Evolutionary conservation across 495 filamentous ascomycete genomes (phyloP).

Genomic region (Daldinia loculata): DNA sequence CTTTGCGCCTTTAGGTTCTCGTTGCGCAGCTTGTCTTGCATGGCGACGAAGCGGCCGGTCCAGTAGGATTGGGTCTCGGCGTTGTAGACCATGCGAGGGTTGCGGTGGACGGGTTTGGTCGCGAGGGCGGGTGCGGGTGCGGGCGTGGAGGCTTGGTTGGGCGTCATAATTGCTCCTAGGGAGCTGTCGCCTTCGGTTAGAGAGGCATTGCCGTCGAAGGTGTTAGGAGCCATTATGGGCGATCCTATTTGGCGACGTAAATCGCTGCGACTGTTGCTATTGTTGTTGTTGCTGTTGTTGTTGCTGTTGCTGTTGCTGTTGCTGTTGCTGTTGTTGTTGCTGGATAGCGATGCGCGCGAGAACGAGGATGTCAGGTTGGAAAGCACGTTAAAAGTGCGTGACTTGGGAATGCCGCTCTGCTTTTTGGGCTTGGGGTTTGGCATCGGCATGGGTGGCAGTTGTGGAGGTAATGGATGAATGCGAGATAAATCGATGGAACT

Average conservation of each 20-base stretch:
- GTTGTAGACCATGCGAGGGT: conserved; percentile 38
- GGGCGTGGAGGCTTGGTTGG: neutral
- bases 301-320: conserved; percentile 17
- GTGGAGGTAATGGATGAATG: neutral
- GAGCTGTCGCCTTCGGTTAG: neutral
- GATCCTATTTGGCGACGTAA: neutral
- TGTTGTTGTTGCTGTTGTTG: conserved; percentile 19
- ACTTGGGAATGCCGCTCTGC: conserved; percentile 42
- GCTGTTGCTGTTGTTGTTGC: conserved; percentile 21
- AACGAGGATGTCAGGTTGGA: conserved; percentile 51
- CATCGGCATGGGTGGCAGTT: neutral
- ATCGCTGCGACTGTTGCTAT: neutral
- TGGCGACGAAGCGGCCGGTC: conserved; percentile 63
- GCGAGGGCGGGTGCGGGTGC: neutral
- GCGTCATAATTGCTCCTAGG: neutral
- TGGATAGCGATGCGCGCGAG: conserved; percentile 44
- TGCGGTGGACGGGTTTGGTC: neutral
- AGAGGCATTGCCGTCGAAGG: neutral
- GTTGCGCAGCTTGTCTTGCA: conserved; percentile 62
- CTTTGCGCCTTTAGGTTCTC: conserved; percentile 50
- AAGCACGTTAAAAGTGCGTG: conserved; percentile 51
- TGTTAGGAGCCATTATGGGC: neutral
- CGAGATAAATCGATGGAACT: neutral
- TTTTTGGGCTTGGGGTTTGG: conserved; percentile 21
- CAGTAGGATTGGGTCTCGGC: conserved; percentile 57